Conservation (phyloP, 352 stramenopile species). For the Pythium graminicola region DNA sequence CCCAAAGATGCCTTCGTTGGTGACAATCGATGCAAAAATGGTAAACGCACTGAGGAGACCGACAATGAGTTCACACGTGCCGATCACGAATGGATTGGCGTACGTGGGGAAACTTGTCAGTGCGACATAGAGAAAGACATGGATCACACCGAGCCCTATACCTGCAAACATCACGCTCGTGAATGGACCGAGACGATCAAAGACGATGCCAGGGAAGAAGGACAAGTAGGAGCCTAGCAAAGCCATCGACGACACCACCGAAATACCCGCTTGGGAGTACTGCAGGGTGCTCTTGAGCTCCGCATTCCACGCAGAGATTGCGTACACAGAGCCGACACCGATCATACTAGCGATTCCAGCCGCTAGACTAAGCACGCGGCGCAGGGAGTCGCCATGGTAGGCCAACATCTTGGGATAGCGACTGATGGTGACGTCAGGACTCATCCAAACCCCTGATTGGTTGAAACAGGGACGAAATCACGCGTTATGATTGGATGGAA, state of each 20-base stretch:
- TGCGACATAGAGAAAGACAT: constrained; percentile 37
- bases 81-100: constrained; percentile 46
- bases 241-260: constrained; percentile 62
- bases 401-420: neutral
- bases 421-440: too few relatives aligned
- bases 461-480: neutral
- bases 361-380: constrained; percentile 36
- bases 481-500: constrained; percentile 8
- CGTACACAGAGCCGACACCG: constrained; percentile 69
- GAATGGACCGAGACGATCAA: constrained; percentile 59
- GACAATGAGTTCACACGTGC: constrained; percentile 46
- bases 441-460: too few relatives aligned
- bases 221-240: constrained; percentile 75
- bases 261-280: constrained; percentile 70
- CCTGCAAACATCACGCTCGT: constrained; percentile 50
- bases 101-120: constrained; percentile 35
- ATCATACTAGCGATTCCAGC: constrained; percentile 63
- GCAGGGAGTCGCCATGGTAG: constrained; percentile 3
- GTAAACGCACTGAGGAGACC: constrained; percentile 64
- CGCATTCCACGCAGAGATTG: constrained; percentile 77
- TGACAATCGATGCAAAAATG: constrained; percentile 70
- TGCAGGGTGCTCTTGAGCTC: constrained; percentile 72
- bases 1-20: constrained; percentile 75
- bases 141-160: constrained; percentile 29
- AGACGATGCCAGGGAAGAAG: constrained; percentile 60